Evolutionary conservation across 2,329 filamentous ascomycete species (phyloP).

Genomic region (Botryotinia globosa): DNA sequence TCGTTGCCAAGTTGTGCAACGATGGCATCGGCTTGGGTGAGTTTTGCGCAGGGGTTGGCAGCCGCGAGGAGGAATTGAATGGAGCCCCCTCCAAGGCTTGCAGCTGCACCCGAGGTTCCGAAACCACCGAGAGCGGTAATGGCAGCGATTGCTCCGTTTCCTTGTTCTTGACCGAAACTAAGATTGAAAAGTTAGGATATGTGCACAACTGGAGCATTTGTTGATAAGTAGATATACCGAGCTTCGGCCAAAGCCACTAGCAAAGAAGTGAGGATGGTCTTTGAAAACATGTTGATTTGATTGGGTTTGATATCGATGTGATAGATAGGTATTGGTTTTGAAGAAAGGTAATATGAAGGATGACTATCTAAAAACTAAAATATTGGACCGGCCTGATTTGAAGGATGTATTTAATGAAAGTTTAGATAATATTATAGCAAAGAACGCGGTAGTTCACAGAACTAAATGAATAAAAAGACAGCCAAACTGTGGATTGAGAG

Average conservation of each 20-base stretch:
- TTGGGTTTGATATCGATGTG: constrained; percentile 10
- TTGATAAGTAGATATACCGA: constrained; percentile 29
- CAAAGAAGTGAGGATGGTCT: constrained; percentile 30
- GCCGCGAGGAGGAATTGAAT: constrained; percentile 61
- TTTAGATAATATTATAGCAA: constrained; percentile 10
- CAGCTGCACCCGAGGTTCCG: constrained; percentile 58
- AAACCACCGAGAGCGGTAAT: constrained; percentile 53
- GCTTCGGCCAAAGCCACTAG: constrained; percentile 35
- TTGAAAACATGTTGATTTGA: constrained; percentile 31
- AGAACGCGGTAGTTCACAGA: constrained; percentile 34
- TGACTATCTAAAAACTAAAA: constrained; percentile 23
- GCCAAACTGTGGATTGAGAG: constrained; percentile 13
- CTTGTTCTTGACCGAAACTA: constrained; percentile 62
- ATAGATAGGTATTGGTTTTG: constrained; percentile 17
- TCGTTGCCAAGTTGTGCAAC: constrained; percentile 58
- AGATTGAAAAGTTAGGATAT: constrained; percentile 3
- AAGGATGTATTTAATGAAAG: constrained; percentile 31
- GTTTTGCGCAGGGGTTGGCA: constrained; percentile 64
- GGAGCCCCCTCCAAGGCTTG: constrained; percentile 60
- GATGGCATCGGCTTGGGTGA: constrained; percentile 62
- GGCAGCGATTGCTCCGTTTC: constrained; percentile 45
- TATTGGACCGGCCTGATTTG: constrained; percentile 32
- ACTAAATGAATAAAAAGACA: constrained; percentile 33
- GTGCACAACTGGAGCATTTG: neutral
- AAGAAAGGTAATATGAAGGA: neutral